Evolutionary conservation across 2,329 filamentous ascomycete genomes (phyloP), one percentile per base, ranked within the genome.

Genomic region (Graphilbum ipis-grandicollis): DNA sequence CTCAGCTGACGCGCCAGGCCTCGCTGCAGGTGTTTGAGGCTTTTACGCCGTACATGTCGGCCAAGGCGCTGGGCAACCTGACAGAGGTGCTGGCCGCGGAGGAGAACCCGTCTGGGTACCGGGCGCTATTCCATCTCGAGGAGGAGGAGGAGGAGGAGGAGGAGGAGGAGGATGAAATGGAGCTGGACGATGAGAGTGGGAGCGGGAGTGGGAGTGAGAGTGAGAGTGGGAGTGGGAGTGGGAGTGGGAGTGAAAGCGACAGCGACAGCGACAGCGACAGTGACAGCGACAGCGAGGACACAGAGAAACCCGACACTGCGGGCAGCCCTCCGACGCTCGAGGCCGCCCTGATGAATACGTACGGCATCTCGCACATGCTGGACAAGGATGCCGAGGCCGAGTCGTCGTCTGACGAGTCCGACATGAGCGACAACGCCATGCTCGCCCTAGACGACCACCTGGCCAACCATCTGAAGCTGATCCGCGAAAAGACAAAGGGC

Each of bases 341-440:
- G 21, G 80, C 80, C 2, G 68, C 76, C 44, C 79, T 86, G 3
- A 71, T 93, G 2, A 76, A 81, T 30, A 86, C 77, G 37, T 47
- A 40, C 26, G 26, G 31, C 2, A 19, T 42, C 5, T 23, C 38
- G 9, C 77, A 79, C 41, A 59, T 62, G 8, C 58, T 73, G 18
- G 70, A 78, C 50, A 68, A 75, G 37, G 69, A 75, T 42, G 58
- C 56, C 14, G 62, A 66, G 2, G 67, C 66, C 2, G 29, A 13
- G 10, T 15, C 29, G 29, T 15, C n/a, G 10, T 25, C 30, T 7
- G 19, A 29, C 34, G 79, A 79, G 41, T 75, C 71, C 3, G 83
- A 93, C 56, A 93, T 98, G 85, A 79, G 84, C 42, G 88, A 96
- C 57, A 85, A 88, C 15, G 79, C 93, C 52, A 96, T 96, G 90